These are phyloP conservation scores for Xylaria scruposa DNA, from an alignment of 495 filamentous ascomycete species.

Conservation along the genomic window DNA sequence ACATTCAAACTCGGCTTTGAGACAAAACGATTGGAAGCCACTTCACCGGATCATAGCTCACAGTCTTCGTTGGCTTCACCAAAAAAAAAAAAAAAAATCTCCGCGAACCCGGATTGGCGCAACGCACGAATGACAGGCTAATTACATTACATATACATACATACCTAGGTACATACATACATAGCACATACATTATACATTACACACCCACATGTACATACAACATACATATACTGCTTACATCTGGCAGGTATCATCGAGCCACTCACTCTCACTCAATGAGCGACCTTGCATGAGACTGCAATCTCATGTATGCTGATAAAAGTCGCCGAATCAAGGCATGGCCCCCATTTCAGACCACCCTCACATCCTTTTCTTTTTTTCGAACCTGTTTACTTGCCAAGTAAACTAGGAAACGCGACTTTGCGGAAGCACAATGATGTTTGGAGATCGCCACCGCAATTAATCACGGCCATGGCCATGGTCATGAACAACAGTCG, in stretches of 20 bases:
- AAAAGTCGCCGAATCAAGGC: conserved; percentile 19
- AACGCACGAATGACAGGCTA: conserved; percentile 21
- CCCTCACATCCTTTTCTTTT: conserved; percentile 16
- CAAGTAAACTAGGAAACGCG: not conserved
- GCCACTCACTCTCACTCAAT: not conserved
- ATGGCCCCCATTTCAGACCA: conserved; percentile 9
- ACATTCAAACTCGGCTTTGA: not conserved
- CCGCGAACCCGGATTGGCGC: conserved; percentile 18
- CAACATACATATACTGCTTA: not conserved
- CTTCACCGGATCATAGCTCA: conserved; percentile 20
- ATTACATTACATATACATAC: conserved; percentile 4
- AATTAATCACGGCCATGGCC: conserved; percentile 2
- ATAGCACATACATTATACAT: conserved; percentile 18
- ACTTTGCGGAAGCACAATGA: conserved; percentile 2
- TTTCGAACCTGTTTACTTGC: conserved; percentile 12
- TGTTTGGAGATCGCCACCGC: conserved; percentile 2
- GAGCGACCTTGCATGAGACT: not conserved
- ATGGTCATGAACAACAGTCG: conserved; percentile 16
- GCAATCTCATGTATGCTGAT: conserved; percentile 4
- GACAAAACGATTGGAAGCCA: conserved; percentile 24
- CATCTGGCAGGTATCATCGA: not conserved
- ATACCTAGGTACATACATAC: conserved; percentile 1
- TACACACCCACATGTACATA: not conserved
- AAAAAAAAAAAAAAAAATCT: conserved; percentile 14
- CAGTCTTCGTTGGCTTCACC: conserved; percentile 2